Evolutionary conservation across 2,329 filamentous ascomycete genomes (phyloP).

Genomic region (Aphanoascus verrucosus): DNA sequence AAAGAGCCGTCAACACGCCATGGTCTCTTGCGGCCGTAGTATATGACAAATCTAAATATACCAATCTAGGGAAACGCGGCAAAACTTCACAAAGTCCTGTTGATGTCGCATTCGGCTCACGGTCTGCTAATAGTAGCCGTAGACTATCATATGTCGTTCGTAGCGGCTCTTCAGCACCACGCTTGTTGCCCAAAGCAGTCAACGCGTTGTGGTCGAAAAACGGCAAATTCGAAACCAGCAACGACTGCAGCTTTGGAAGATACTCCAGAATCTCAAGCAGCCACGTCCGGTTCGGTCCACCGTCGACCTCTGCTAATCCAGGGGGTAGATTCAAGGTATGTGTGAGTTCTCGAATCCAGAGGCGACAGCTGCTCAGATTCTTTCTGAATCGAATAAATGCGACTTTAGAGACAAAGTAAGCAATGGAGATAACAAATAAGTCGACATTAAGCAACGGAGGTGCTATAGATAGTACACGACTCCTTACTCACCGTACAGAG

Average conservation of each 20-base stretch:
- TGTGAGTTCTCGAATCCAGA: conserved; percentile 44
- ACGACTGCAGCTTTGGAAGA: conserved; percentile 48
- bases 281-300: conserved; percentile 49
- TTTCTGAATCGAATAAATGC: conserved; percentile 50
- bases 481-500: conserved; percentile 41
- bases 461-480: not conserved
- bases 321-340: conserved; percentile 53
- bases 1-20: conserved; percentile 39
- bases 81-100: conserved; percentile 43
- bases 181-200: conserved; percentile 34
- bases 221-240: conserved; percentile 48
- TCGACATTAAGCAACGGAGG: conserved; percentile 7
- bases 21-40: conserved; percentile 41
- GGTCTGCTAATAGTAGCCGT: conserved; percentile 46
- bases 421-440: conserved; percentile 7
- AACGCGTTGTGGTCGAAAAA: conserved; percentile 54
- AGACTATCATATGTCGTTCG: conserved; percentile 38
- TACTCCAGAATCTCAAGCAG: conserved; percentile 48
- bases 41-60: conserved; percentile 50
- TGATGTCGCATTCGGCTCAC: conserved; percentile 49
- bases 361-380: conserved; percentile 44
- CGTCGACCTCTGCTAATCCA: conserved; percentile 51
- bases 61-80: conserved; percentile 42
- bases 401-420: conserved; percentile 28
- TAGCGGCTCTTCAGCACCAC: not conserved